Base-by-base conservation (phyloP, 2,329 filamentous ascomycete genomes). In the Penicillium aurantiogriseum region DNA sequence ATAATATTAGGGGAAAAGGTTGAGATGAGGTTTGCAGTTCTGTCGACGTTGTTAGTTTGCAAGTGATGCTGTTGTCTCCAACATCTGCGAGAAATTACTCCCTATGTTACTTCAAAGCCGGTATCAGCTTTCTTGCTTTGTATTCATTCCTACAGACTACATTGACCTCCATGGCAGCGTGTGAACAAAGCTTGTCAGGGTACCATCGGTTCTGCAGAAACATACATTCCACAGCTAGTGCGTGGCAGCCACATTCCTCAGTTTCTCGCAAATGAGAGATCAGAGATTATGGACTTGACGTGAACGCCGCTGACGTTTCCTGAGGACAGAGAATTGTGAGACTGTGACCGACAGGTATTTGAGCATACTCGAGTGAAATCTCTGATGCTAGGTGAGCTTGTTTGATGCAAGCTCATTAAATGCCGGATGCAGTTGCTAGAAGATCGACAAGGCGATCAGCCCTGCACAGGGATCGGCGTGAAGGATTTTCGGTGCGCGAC, bases 361-460 rank as follows among this genome's bases (percentile, higher is more conserved):
- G 29, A 31, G 0, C 10, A 36, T 35, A 1, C 7, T 35, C 27
- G 23, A 21, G 48, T 40, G 36, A 44, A 9, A 44, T 23, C 27
- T 42, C 44, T 35, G 23, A 19, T 17, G 13, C 0, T 27, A 25
- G 21, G 13, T 33, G 27, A 52, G 10, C 23, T 33, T 21, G 1
- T 11, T 48, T n/a, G 21, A 40, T 50, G 19, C n/a, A 50, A 13
- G 17, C 38, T 39, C 15, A 40, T 17, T 40, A 4, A 21, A 17
- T 45, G 31, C 57, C 56, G 60, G 36, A 63, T 55, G 58, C 54
- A 59, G 62, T 52, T 11, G 3, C 11, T 13, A 40, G 25, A 13
- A 11, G 21, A 52, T 40, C 8, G 35, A 23, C 40, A 4, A 6
- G 19, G 11, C 4, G 43, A 44, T 35, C 54, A 52, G 48, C 27